A percentile compares a stretch with the other conserved stretches of the same genome.
Conservation (phyloP, 2,329 filamentous ascomycete genomes). For the Cephalotrichum gorgonifer region DNA sequence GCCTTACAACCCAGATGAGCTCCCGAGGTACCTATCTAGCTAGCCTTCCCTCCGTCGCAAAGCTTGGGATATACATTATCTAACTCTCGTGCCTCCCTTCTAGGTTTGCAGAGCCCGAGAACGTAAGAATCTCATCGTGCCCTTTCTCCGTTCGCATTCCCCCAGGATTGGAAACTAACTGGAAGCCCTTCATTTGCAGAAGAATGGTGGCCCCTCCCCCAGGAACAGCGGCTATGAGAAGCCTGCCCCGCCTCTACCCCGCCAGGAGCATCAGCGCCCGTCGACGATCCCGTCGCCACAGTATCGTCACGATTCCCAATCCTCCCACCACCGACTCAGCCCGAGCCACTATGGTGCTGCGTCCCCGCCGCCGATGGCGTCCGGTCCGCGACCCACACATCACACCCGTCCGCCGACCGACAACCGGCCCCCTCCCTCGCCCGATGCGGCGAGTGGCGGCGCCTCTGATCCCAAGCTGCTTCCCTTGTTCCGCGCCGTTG, state of each 20-base stretch:
- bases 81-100: slow-evolving; percentile 1
- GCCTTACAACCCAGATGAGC: slow-evolving; percentile 85
- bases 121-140: slow-evolving; percentile 16
- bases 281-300: slow-evolving; percentile 7
- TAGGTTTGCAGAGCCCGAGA: slow-evolving; percentile 43
- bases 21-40: slow-evolving; percentile 63
- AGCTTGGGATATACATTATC: neutral
- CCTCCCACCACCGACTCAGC: slow-evolving; percentile 5
- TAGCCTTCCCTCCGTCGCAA: no score
- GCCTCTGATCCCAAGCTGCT: slow-evolving; percentile 63
- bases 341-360: slow-evolving; percentile 30
- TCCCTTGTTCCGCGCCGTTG: slow-evolving; percentile 81
- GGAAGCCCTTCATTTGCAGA: neutral
- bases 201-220: slow-evolving; percentile 16
- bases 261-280: slow-evolving; percentile 10
- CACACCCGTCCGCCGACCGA: slow-evolving; percentile 43
- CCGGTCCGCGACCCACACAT: slow-evolving; percentile 27
- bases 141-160: neutral
- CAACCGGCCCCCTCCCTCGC: slow-evolving; percentile 56
- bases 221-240: slow-evolving; percentile 13
- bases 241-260: slow-evolving; percentile 8
- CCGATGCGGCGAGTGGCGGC: slow-evolving; percentile 33
- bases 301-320: slow-evolving; percentile 6
- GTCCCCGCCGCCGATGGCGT: slow-evolving; percentile 38
- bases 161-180: neutral